Evolutionary conservation across 148 eudicot genomes (phyloP), one percentile per base, ranked within the genome.

Genomic region (Dianthus caryophyllus): DNA sequence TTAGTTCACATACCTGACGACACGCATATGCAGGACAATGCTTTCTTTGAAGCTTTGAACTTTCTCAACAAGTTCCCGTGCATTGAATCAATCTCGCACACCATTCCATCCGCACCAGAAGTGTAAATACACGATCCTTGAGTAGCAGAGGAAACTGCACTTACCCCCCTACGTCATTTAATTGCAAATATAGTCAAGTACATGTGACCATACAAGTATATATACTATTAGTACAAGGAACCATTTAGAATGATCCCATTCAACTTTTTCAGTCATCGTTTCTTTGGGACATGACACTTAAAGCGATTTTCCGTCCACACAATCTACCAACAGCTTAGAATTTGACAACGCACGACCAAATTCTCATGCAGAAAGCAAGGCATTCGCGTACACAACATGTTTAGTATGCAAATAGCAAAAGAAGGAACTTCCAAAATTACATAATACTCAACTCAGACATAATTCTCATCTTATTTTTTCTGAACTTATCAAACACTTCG

Each of bases 51-150:
- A 82, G 97, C 96, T 78, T 68, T 88, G 61, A 94, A 88, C 77
- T 84, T 90, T 68, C 75, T 78, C 73, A 88, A 54, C 83, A 90
- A 77, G 74, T 84, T 90, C 18, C 99, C 99, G 9, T 90, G 66
- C 76, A 74, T 54, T 20, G 88, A 77, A 43, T 94, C 97, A 74
- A 94, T 77, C 78, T 90, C 84, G 76, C 88, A 90, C 55, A 88
- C 82, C 78, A 86, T 84, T 12, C 99, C 99, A 88, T 90, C 97
- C 43, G 83, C 88, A 60, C 99, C 99, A 71, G 97, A 85, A 33
- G 97, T 83, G 59, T 80, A 94, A 57, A 94, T 76, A 73, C 72
- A 84, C 51, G 84, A 81, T 70, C 76, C 81, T 52, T 75, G 75
- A 21, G 64, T 20, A 60, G 90, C 86, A 71, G 70, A 83, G 53